phyloP scores from a whole-genome alignment of 345 rosid genomes.

The Melastoma malabathricum region DNA sequence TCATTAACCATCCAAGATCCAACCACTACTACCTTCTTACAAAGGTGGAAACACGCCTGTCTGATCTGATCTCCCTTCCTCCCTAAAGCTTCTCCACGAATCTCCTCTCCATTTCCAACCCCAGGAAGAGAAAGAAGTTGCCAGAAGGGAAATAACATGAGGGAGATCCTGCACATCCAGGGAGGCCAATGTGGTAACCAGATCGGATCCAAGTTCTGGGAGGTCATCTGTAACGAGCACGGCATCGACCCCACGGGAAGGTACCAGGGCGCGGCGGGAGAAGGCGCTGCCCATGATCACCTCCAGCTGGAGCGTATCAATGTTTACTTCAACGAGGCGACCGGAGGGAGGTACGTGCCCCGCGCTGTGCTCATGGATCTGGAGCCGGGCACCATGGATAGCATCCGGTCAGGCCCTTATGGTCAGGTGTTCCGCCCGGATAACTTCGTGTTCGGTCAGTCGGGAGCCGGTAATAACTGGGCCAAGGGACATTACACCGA shows the following conservation, averaged over 20 bases:
- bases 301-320: conserved; percentile 83
- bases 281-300: conserved; percentile 32
- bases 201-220: conserved; percentile 98
- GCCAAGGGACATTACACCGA: conserved; percentile 92
- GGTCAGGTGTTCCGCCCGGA: conserved; percentile 86
- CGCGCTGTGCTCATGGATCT: conserved; percentile 98
- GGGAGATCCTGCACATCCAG: conserved; percentile 91
- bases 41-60: too few species aligned
- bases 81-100: neutral
- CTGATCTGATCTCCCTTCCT: too few species aligned
- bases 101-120: conserved; percentile 3
- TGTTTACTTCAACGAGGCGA: conserved; percentile 86
- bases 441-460: conserved; percentile 76
- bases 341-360: conserved; percentile 88
- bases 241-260: conserved; percentile 82
- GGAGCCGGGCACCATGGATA: conserved; percentile 97
- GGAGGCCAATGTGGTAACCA: conserved; percentile 99
- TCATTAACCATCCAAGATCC: too few species aligned
- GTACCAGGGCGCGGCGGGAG: conserved; percentile 27
- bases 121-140: neutral
- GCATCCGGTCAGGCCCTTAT: conserved; percentile 82
- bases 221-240: conserved; percentile 91
- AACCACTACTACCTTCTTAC: too few species aligned
- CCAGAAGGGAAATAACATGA: conserved; percentile 27
- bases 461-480: conserved; percentile 84